These are phyloP conservation scores for Casaregolazyma lundiana DNA, from an alignment of 1,139 yeast species.

Conservation along the genomic window DNA sequence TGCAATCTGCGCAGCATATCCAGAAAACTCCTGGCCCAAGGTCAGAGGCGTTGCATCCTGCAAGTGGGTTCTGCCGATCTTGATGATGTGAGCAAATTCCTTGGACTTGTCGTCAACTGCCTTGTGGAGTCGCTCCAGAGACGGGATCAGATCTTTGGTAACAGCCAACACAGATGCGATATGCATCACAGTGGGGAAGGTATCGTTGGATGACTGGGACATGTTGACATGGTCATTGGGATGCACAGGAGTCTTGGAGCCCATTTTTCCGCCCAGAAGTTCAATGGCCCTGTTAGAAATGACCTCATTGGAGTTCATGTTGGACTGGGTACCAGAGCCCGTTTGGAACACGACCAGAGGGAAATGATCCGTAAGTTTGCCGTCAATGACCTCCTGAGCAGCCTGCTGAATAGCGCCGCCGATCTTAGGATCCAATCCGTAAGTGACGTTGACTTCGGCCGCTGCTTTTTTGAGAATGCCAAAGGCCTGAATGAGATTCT, in stretches of 20 bases:
- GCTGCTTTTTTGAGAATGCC: constrained; percentile 94
- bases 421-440: constrained; percentile 83
- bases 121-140: constrained; percentile 69
- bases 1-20: constrained; percentile 88
- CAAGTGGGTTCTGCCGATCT: constrained; percentile 97
- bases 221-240: constrained; percentile 98
- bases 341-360: constrained; percentile 98
- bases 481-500: constrained; percentile 84
- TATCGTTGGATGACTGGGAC: constrained; percentile 97
- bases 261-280: constrained; percentile 83
- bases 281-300: constrained; percentile 98
- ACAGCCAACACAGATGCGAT: constrained; percentile 96
- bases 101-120: constrained; percentile 70
- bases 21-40: constrained; percentile 95
- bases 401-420: constrained; percentile 86
- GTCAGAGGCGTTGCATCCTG: constrained; percentile 99
- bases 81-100: constrained; percentile 83
- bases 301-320: constrained; percentile 98
- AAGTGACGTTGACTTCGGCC: constrained; percentile 79
- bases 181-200: constrained; percentile 99
- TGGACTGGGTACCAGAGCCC: constrained; percentile 97
- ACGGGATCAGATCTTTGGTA: constrained; percentile 68
- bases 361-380: constrained; percentile 89
- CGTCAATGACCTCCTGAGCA: constrained; percentile 90
- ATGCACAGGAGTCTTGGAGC: constrained; percentile 90